Evolutionary conservation across 2,329 filamentous ascomycete genomes (phyloP).

Genomic region (Colletotrichum sp.): DNA sequence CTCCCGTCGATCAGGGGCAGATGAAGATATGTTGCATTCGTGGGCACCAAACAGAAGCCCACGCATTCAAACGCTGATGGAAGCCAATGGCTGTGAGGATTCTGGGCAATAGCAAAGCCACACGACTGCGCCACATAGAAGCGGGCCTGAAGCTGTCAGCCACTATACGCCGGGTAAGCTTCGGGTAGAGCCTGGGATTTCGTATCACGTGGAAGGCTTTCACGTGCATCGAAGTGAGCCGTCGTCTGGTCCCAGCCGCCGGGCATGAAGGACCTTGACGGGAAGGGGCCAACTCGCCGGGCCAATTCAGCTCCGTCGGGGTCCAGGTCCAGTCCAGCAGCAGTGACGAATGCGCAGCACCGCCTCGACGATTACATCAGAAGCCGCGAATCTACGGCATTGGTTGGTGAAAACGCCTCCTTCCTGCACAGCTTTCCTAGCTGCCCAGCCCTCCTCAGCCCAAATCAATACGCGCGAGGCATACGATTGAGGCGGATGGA

Average conservation of each 20-base stretch:
- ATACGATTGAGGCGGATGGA: neutral
- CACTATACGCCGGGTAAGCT: neutral
- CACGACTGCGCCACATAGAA: neutral
- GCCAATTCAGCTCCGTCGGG: constrained; percentile 4
- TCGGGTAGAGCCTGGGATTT: neutral
- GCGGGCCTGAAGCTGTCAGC: neutral
- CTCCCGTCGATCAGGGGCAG: neutral
- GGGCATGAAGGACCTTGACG: neutral
- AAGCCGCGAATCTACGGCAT: constrained; percentile 3
- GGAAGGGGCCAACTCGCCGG: neutral
- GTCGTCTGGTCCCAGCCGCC: neutral
- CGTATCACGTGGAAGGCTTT: neutral
- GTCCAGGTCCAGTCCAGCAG: neutral
- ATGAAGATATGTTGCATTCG: neutral
- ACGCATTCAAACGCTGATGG: neutral
- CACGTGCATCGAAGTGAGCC: neutral
- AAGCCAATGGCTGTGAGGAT: neutral
- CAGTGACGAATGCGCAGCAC: constrained; percentile 1
- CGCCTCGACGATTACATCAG: constrained; percentile 18
- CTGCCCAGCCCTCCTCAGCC: neutral
- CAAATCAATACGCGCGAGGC: neutral
- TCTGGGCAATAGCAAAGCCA: neutral
- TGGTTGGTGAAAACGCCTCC: neutral
- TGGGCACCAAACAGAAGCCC: neutral
- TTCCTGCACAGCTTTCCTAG: neutral